These are phyloP conservation scores for Angophora floribunda DNA, from an alignment of 345 rosid species.

Conservation along the genomic window DNA sequence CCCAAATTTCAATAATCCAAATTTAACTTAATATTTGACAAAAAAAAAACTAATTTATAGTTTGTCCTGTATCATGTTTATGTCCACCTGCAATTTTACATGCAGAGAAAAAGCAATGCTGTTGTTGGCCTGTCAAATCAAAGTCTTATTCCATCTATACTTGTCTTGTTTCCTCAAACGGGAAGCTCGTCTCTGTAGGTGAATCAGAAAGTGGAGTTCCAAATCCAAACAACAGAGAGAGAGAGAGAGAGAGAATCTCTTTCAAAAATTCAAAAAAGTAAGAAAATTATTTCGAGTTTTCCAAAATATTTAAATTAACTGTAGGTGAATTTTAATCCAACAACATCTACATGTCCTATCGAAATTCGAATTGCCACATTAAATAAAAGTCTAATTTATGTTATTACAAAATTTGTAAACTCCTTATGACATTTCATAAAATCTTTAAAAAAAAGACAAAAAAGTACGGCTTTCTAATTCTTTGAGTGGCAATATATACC, in stretches of 20 bases:
- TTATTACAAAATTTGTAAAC: neutral
- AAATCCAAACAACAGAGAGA: neutral
- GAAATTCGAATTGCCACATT: neutral
- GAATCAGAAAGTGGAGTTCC: neutral
- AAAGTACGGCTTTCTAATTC: neutral
- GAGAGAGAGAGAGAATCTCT: neutral
- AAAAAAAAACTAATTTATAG: neutral
- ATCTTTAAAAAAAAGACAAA: neutral
- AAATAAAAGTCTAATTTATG: neutral
- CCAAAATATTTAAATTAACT: neutral
- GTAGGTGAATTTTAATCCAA: neutral
- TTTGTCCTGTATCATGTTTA: neutral
- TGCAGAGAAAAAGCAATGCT: neutral
- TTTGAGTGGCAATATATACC: neutral
- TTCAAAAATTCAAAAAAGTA: neutral
- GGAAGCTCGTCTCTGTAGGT: neutral
- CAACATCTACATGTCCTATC: neutral
- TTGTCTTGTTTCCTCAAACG: neutral
- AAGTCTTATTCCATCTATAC: neutral
- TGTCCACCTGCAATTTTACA: neutral
- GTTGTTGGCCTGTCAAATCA: neutral
- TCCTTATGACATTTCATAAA: neutral
- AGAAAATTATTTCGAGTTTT: neutral
- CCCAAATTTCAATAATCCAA: neutral
- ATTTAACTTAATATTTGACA: neutral